Evolutionary conservation across 768 basidiomycete genomes (phyloP).

Genomic region (Bullera alba): DNA sequence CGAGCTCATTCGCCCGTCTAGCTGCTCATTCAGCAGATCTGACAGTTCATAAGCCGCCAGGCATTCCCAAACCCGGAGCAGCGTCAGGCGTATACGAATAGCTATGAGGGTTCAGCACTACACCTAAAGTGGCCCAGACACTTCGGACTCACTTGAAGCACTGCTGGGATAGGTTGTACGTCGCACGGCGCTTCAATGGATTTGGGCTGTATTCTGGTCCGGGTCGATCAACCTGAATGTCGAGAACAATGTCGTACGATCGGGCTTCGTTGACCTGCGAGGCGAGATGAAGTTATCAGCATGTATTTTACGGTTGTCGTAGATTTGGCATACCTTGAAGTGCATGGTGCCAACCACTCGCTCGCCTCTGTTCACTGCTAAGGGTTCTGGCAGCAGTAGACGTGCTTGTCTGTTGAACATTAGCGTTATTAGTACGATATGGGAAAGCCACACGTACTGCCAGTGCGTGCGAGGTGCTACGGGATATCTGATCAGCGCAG

Average conservation of each 20-base stretch:
- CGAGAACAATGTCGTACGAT: slow-evolving; percentile 42
- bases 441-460: slow-evolving; percentile 28
- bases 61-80: slow-evolving; percentile 1
- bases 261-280: slow-evolving; percentile 28
- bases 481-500: neutral
- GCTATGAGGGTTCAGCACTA: neutral
- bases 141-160: slow-evolving; percentile 38
- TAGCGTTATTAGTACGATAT: neutral
- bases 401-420: slow-evolving; percentile 34
- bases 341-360: slow-evolving; percentile 30
- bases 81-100: slow-evolving; percentile 36
- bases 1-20: too few species aligned
- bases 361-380: slow-evolving; percentile 43
- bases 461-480: slow-evolving; percentile 43
- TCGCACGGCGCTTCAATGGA: slow-evolving; percentile 23
- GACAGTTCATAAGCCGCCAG: too few species aligned
- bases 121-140: neutral
- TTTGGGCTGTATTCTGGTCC: slow-evolving; percentile 22
- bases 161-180: slow-evolving; percentile 40
- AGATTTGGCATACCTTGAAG: slow-evolving; percentile 23
- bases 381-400: slow-evolving; percentile 39
- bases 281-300: too few species aligned
- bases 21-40: too few species aligned
- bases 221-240: slow-evolving; percentile 35
- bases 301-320: too few species aligned